A percentile compares a stretch with the other conserved stretches of the same genome.
Evolutionary conservation across 208 protist genomes (phyloP).

Genomic region (Porcisia deanei): DNA sequence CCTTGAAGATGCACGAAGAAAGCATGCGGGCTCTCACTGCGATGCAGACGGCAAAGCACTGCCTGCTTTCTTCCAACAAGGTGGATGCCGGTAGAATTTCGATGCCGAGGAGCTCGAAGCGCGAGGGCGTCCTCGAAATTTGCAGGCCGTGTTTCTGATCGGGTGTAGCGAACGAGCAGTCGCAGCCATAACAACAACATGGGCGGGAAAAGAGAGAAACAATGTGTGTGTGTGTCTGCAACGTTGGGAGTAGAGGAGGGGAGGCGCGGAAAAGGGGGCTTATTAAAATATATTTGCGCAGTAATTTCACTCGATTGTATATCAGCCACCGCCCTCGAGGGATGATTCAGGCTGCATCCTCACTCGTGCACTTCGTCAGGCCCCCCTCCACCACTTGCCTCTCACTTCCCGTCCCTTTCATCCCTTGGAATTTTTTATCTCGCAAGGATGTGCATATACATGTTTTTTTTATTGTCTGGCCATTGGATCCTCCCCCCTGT

Average conservation of each 20-base stretch:
- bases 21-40: slow-evolving; percentile 31
- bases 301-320: no score
- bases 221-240: no score
- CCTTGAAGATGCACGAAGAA: slow-evolving; percentile 23
- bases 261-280: no score
- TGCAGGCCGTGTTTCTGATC: not conserved
- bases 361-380: no score
- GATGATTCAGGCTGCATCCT: not conserved
- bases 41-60: slow-evolving; percentile 2
- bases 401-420: not conserved
- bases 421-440: not conserved
- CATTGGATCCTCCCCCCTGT: no score
- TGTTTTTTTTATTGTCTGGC: no score
- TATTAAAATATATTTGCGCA: no score
- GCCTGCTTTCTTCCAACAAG: not conserved
- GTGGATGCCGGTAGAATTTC: not conserved
- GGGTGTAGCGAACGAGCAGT: not conserved
- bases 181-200: not conserved
- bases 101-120: not conserved
- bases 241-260: no score
- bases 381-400: not conserved
- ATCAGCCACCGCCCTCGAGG: no score
- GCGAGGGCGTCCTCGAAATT: not conserved
- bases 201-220: not conserved
- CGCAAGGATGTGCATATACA: no score